phyloP scores from a whole-genome alignment of 768 basidiomycete genomes.

The Leucocoprinus sp. region DNA sequence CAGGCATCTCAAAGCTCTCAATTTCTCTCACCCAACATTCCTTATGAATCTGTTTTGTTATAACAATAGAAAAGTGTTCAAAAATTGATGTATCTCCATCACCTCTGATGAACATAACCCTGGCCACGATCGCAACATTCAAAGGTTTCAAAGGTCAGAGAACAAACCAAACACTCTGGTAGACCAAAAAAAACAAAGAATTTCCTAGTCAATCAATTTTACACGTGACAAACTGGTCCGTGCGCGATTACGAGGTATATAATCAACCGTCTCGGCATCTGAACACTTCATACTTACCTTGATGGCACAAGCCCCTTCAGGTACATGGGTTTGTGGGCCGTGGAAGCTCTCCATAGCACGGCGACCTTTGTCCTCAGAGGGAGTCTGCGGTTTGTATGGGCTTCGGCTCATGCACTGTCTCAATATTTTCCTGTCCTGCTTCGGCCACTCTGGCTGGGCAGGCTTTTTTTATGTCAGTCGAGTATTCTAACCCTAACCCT shows the following conservation, averaged over 20 bases:
- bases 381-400: slow-evolving; percentile 52
- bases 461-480: slow-evolving; percentile 31
- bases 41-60: no score
- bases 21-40: no score
- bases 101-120: no score
- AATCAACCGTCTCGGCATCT: slow-evolving; percentile 1
- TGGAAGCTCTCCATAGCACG: slow-evolving; percentile 58
- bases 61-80: no score
- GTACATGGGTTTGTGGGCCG: slow-evolving; percentile 47
- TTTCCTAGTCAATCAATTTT: slow-evolving; percentile 5
- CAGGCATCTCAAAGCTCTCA: no score
- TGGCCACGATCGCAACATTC: no score
- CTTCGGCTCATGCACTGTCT: slow-evolving; percentile 72
- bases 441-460: slow-evolving; percentile 56
- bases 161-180: not conserved
- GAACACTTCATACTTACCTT: slow-evolving; percentile 50
- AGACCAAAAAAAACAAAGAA: not conserved
- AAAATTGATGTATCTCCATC: no score
- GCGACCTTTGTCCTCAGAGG: slow-evolving; percentile 67
- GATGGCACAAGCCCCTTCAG: slow-evolving; percentile 53
- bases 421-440: slow-evolving; percentile 73
- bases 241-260: slow-evolving; percentile 24
- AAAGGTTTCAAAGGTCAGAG: no score
- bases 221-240: slow-evolving; percentile 23
- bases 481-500: slow-evolving; percentile 42